Conservation (phyloP, 345 rosid species). For the Mercurialis annua region DNA sequence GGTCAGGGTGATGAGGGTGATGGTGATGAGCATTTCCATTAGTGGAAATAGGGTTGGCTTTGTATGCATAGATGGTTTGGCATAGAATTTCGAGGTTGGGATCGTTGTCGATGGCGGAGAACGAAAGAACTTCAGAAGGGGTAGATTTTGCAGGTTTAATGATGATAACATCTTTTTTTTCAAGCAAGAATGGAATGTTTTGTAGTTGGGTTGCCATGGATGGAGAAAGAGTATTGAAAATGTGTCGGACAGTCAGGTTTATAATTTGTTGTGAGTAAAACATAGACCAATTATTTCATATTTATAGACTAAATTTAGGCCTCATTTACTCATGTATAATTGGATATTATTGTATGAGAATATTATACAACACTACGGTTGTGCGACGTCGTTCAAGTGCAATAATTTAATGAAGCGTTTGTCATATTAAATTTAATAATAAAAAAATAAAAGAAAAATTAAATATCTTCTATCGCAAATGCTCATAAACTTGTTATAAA, state of each 20-base stretch:
- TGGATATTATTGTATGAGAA: too few relatives aligned
- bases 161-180: slow-evolving; percentile 23
- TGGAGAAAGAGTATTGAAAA: neutral
- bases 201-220: slow-evolving; percentile 22
- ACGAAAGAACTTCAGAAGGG: slow-evolving; percentile 42
- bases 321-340: too few relatives aligned
- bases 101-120: slow-evolving; percentile 54
- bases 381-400: too few relatives aligned
- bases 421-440: too few relatives aligned
- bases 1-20: slow-evolving; percentile 19
- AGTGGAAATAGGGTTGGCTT: slow-evolving; percentile 7
- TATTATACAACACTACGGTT: too few relatives aligned
- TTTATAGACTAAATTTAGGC: neutral
- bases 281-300: neutral
- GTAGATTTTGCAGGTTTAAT: slow-evolving; percentile 48
- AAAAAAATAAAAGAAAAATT: too few relatives aligned
- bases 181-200: slow-evolving; percentile 18
- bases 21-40: neutral
- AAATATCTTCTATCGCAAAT: too few relatives aligned
- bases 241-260: neutral
- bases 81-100: slow-evolving; percentile 39
- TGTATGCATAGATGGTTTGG: slow-evolving; percentile 46
- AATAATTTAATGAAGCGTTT: too few relatives aligned
- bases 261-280: neutral
- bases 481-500: too few relatives aligned